Evolutionary conservation across 2,329 filamentous ascomycete genomes (phyloP), one percentile per base, ranked within the genome.

Genomic region (Fusarium pseudocircinatum): DNA sequence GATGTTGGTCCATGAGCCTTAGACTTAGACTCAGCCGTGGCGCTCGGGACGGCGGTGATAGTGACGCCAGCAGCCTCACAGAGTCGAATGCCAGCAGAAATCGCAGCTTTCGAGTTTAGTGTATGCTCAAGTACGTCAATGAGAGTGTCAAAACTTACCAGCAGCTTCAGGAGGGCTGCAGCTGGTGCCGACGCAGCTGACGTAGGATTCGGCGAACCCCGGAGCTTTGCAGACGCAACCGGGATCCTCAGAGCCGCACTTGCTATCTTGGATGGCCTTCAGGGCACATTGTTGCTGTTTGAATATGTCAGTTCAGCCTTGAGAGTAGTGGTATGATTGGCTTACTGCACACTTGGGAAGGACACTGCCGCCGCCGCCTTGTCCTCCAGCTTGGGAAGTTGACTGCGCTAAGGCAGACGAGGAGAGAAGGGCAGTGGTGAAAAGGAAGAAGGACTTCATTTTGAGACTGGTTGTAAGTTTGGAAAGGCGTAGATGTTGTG

Each of bases 211-310:
- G 4, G 49, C 34, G 28, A 70, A 70, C 13, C 42, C 42, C 11
- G 36, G 34, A 3, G 54, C 58, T 43, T 65, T 70, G 36, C 67
- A 70, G 49, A 70, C 67, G 47, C 67, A 70, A 6, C 42, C 30
- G 16, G 60, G 59, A 18, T 70, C 66, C 14, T 36, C 32, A 26
- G 42, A 28, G 11, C 30, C 54, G 16, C 67, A 70, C 3, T 52
- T 59, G 54, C 67, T 70, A 11, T 58, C 53, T 8, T 53, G 12
- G 13, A 70, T 53, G 11, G 39, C 54, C n/a, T 22, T 34, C 7
- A 70, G 30, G 8, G 66, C 66, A 43, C 67, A 70, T 10, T 49
- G 28, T 70, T 57, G 49, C 67, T 70, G n/a, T 14, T 14, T 22
- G 11, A 13, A 9, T 9, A 52, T n/a, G 49, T 70, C 16, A 70